phyloP scores from a whole-genome alignment of 2,329 filamentous ascomycete genomes.

The Cryoendolithus antarcticus region DNA sequence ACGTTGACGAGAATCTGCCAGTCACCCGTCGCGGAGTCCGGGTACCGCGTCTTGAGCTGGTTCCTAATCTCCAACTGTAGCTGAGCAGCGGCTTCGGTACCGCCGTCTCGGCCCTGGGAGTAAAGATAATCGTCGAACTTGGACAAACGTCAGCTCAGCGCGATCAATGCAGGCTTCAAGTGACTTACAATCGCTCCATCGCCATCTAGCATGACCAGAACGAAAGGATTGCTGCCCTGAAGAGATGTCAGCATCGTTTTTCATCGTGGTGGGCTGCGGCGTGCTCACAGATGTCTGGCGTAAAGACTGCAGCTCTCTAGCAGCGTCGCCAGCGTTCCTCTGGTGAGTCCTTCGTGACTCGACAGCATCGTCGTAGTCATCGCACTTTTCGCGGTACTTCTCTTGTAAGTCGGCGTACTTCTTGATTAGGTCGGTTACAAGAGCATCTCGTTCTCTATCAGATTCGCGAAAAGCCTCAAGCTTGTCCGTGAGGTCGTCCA shows the following conservation, averaged over 20 bases:
- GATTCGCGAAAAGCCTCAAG: conserved; percentile 21
- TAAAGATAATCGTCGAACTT: conserved; percentile 35
- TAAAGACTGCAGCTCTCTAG: conserved; percentile 11
- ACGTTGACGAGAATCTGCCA: conserved; percentile 36
- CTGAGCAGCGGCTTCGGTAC: conserved; percentile 34
- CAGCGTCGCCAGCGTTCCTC: conserved; percentile 10
- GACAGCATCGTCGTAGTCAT: conserved; percentile 26
- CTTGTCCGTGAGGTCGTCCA: conserved; percentile 1
- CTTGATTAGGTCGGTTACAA: conserved; percentile 20
- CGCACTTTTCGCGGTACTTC: conserved; percentile 21
- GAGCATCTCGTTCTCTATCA: conserved; percentile 20
- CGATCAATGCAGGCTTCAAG: not conserved
- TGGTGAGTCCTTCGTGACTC: conserved; percentile 25
- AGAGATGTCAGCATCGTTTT: not conserved
- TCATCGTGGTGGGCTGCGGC: not conserved
- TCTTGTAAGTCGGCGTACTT: conserved; percentile 22
- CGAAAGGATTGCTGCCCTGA: conserved; percentile 29
- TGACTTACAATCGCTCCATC: conserved; percentile 34
- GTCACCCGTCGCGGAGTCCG: conserved; percentile 24
- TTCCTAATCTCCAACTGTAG: conserved; percentile 30
- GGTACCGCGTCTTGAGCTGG: conserved; percentile 30
- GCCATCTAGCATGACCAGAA: conserved; percentile 36
- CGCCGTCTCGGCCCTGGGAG: conserved; percentile 29
- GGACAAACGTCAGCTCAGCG: not conserved
- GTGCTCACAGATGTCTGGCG: conserved; percentile 15